Evolutionary conservation across 1,284 basidiomycete genomes (phyloP).

Genomic region (Lentinus polychrous): DNA sequence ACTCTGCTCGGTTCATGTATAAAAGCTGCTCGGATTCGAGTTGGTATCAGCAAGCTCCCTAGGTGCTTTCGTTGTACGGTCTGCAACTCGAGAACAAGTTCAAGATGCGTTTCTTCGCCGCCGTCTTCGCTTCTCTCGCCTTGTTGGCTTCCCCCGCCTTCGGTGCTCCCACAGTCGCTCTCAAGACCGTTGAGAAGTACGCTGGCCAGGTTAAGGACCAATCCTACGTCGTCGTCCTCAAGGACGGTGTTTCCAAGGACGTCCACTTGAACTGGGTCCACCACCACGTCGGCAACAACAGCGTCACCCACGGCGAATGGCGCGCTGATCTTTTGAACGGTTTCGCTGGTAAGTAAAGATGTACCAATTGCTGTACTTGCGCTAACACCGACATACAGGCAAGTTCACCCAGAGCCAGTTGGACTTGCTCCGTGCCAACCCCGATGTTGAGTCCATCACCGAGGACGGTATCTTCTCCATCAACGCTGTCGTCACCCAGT

Average conservation of each 20-base stretch:
- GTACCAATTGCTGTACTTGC: not conserved
- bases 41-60: not conserved
- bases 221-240: constrained; percentile 56
- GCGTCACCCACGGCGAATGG: constrained; percentile 32
- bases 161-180: constrained; percentile 18
- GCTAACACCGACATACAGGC: constrained; percentile 15
- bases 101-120: constrained; percentile 24
- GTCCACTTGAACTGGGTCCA: constrained; percentile 25
- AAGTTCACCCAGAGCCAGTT: constrained; percentile 47
- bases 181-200: constrained; percentile 33
- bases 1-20: not conserved
- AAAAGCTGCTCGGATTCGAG: not conserved
- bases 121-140: constrained; percentile 18
- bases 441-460: constrained; percentile 60
- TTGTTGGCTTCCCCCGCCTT: constrained; percentile 23
- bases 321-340: constrained; percentile 38
- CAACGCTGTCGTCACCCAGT: constrained; percentile 13
- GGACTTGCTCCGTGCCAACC: constrained; percentile 51
- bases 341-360: constrained; percentile 44
- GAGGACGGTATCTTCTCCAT: constrained; percentile 16
- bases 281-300: constrained; percentile 25
- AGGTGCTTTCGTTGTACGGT: too few relatives aligned
- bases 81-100: not conserved
- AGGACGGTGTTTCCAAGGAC: constrained; percentile 37
- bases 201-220: constrained; percentile 14